Conservation (phyloP, 176 grass and related monocot genomes). For the Phragmites australis region DNA sequence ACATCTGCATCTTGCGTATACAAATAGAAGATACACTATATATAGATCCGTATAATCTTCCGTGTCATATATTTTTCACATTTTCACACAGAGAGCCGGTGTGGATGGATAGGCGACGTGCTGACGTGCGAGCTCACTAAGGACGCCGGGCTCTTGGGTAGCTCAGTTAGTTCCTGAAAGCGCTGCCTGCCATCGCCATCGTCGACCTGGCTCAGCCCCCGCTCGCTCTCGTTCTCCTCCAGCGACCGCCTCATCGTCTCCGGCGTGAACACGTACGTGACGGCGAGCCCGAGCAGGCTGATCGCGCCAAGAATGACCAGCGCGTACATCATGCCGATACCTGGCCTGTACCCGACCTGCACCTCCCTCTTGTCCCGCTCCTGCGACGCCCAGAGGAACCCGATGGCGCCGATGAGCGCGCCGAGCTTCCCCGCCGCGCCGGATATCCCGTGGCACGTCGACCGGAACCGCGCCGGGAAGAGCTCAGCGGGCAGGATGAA, state of each 20-base stretch:
- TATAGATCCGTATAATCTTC: background rate
- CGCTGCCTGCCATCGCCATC: background rate
- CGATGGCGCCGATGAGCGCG: slow-evolving; percentile 43
- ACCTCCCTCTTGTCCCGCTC: background rate
- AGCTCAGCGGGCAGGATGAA: slow-evolving; percentile 75
- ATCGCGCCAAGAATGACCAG: slow-evolving; percentile 56
- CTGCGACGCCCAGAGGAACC: slow-evolving; percentile 60
- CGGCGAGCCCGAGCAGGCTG: slow-evolving; percentile 49
- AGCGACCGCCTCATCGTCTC: slow-evolving; percentile 69
- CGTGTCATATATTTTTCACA: background rate
- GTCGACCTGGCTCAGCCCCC: background rate
- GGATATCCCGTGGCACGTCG: slow-evolving; percentile 64
- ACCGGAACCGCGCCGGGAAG: slow-evolving; percentile 53
- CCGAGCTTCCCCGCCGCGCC: slow-evolving; percentile 51
- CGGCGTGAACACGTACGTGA: slow-evolving; percentile 59
- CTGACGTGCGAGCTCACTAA: slow-evolving; percentile 42
- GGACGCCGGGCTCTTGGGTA: slow-evolving; percentile 38
- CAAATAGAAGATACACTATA: background rate
- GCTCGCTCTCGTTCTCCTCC: slow-evolving; percentile 66
- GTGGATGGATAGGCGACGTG: slow-evolving; percentile 39
- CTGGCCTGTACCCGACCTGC: slow-evolving; percentile 20
- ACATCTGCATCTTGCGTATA: background rate
- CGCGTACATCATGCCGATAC: slow-evolving; percentile 58
- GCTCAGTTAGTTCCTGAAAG: background rate
- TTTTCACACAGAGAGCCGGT: slow-evolving; percentile 39